Evolutionary conservation across 176 grass and related monocot genomes (phyloP).

Genomic region (Rhynchospora breviuscula): DNA sequence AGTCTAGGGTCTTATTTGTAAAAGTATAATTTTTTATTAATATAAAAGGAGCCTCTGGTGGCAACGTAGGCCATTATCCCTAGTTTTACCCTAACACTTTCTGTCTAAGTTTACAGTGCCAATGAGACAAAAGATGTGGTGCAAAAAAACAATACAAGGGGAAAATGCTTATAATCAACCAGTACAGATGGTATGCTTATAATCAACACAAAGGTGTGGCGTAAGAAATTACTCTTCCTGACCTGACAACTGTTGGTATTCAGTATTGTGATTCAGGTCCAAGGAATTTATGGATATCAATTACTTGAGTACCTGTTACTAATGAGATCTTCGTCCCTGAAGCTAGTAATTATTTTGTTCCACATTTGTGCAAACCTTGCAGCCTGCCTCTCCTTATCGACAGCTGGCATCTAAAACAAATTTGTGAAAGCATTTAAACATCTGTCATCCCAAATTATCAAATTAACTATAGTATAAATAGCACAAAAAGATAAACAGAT

Average conservation of each 20-base stretch:
- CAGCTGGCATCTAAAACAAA: slow-evolving; percentile 47
- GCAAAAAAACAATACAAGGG: not conserved
- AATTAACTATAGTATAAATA: slow-evolving; percentile 3
- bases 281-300: slow-evolving; percentile 13
- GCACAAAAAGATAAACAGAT: slow-evolving; percentile 15
- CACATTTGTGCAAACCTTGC: slow-evolving; percentile 94
- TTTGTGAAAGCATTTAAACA: slow-evolving; percentile 13
- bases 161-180: not conserved
- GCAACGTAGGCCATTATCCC: too few species aligned
- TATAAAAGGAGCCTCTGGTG: too few species aligned
- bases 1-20: too few species aligned
- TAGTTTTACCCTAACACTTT: too few species aligned
- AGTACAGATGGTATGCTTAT: not conserved
- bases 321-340: slow-evolving; percentile 84
- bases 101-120: too few species aligned
- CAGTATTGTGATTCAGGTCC: slow-evolving; percentile 8
- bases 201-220: too few species aligned
- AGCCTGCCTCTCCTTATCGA: slow-evolving; percentile 50
- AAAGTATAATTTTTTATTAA: too few species aligned
- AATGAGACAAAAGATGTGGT: not conserved
- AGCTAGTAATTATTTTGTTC: slow-evolving; percentile 97
- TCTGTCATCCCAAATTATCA: slow-evolving; percentile 6
- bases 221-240: not conserved
- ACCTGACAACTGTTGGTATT: not conserved
- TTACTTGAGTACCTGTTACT: slow-evolving; percentile 42